Conservation (phyloP, 345 rosid genomes). For the Melaleuca quinquenervia region DNA sequence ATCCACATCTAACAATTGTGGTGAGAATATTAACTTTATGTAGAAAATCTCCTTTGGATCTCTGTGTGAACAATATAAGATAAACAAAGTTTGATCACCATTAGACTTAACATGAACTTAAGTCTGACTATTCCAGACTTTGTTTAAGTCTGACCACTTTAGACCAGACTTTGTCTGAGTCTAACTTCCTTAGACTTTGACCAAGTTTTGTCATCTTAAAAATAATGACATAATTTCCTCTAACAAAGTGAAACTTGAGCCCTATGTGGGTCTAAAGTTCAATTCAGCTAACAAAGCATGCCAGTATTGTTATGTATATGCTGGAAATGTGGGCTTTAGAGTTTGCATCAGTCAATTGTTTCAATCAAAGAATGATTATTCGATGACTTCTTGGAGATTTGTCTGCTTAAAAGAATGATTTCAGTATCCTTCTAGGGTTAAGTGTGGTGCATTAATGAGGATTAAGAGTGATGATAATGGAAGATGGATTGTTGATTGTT, state of each 20-base stretch:
- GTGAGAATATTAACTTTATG: too few relatives aligned
- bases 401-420: constrained; percentile 88
- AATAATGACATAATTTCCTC: too few relatives aligned
- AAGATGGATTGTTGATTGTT: constrained; percentile 72
- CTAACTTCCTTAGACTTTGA: too few relatives aligned
- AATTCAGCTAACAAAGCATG: constrained; percentile 67
- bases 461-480: constrained; percentile 72
- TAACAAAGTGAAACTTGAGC: constrained; percentile 40
- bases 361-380: constrained; percentile 63
- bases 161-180: too few relatives aligned
- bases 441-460: constrained; percentile 87
- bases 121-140: too few relatives aligned
- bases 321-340: constrained; percentile 57
- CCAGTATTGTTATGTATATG: constrained; percentile 50
- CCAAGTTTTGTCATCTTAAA: too few relatives aligned
- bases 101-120: too few relatives aligned
- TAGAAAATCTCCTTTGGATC: too few relatives aligned
- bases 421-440: constrained; percentile 81
- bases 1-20: too few relatives aligned
- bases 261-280: constrained; percentile 60
- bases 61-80: too few relatives aligned
- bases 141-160: too few relatives aligned
- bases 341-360: constrained; percentile 75
- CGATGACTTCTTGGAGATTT: constrained; percentile 61
- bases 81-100: too few relatives aligned